A percentile compares a stretch with the other conserved stretches of the same genome.
These are phyloP conservation scores for Vigna angularis DNA, from an alignment of 306 rosid species.

Conservation along the genomic window DNA sequence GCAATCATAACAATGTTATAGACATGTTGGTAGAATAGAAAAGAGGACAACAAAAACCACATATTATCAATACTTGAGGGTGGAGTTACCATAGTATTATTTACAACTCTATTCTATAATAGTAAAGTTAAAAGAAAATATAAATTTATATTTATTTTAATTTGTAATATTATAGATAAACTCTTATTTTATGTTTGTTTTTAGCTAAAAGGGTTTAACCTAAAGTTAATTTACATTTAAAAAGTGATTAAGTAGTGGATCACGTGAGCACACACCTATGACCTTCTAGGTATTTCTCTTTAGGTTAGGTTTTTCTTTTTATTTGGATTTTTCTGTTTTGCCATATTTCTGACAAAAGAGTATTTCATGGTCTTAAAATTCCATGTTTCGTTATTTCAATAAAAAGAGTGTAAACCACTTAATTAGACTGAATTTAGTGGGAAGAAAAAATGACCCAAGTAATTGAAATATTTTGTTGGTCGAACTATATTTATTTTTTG, in stretches of 20 bases:
- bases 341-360: slow-evolving; percentile 1
- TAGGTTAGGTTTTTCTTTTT: slow-evolving; percentile 6
- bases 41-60: neutral
- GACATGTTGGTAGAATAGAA: neutral
- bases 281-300: slow-evolving; percentile 13
- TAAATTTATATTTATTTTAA: too few species aligned
- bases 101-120: too few species aligned
- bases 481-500: neutral
- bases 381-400: neutral
- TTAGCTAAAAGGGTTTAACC: neutral
- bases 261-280: slow-evolving; percentile 23
- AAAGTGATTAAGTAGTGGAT: neutral
- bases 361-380: neutral
- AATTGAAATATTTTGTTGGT: neutral
- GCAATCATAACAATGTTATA: slow-evolving; percentile 12
- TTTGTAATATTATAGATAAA: too few species aligned
- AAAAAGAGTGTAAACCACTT: neutral
- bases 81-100: too few species aligned
- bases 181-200: neutral
- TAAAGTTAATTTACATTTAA: neutral
- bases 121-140: too few species aligned
- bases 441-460: neutral
- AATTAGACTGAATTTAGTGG: neutral
- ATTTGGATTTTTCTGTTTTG: neutral
- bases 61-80: too few species aligned